Conservation (phyloP, 2,329 filamentous ascomycete genomes). For the Clarireedia hainanense region DNA sequence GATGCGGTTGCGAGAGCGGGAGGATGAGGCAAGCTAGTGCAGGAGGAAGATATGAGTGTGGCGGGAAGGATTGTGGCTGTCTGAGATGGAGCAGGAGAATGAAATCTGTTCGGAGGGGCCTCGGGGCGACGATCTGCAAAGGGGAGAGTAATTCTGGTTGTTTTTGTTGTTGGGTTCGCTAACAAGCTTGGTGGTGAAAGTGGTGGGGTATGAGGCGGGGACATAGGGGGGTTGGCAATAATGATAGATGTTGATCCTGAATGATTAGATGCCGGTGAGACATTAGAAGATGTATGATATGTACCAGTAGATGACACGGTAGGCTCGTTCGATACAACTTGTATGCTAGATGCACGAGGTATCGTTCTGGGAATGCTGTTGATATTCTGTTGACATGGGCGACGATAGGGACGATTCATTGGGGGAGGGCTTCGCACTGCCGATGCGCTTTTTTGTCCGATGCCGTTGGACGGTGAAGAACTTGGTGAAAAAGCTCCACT, state of each 20-base stretch:
- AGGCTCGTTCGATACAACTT: neutral
- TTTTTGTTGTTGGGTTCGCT: neutral
- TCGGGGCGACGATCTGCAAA: neutral
- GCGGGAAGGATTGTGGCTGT: neutral
- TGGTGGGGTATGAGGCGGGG: neutral
- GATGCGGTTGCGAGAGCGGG: neutral
- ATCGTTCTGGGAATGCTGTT: neutral
- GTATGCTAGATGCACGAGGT: neutral
- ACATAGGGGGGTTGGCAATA: neutral
- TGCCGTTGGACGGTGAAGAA: neutral
- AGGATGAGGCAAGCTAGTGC: neutral
- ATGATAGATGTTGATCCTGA: neutral
- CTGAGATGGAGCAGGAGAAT: neutral
- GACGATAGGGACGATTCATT: slow-evolving; percentile 5
- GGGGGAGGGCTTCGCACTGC: neutral
- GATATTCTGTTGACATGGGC: neutral
- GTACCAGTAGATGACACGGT: neutral
- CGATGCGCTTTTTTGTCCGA: neutral
- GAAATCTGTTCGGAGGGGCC: neutral
- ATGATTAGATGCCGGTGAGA: neutral
- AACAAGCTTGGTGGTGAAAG: neutral
- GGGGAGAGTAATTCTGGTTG: neutral
- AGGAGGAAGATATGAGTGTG: neutral
- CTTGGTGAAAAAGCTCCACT: neutral
- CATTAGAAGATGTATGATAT: neutral